phyloP scores from a whole-genome alignment of 2,329 filamentous ascomycete species.

The Colletotrichum sp. region DNA sequence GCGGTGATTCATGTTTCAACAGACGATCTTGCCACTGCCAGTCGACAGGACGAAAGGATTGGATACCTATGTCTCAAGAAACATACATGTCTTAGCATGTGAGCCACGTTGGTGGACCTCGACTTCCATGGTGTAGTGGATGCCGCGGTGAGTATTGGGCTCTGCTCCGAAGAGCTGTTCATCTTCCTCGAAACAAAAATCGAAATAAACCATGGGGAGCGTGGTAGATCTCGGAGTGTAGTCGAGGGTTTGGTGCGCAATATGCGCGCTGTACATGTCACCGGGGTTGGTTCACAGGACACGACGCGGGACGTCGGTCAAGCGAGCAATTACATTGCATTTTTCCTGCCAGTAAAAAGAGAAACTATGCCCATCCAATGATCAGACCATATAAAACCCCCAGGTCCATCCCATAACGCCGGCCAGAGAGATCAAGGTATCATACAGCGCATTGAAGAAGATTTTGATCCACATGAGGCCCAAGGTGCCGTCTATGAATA shows the following conservation, averaged over 20 bases:
- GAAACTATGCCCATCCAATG: constrained; percentile 24
- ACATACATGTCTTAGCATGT: not conserved
- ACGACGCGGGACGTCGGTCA: not conserved
- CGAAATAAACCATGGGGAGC: constrained; percentile 2
- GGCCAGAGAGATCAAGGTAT: constrained; percentile 26
- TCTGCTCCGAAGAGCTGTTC: not conserved
- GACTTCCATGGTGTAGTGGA: not conserved
- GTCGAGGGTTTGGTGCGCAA: not conserved
- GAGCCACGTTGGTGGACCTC: constrained; percentile 5
- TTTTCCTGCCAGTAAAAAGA: constrained; percentile 23
- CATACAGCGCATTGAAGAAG: constrained; percentile 26
- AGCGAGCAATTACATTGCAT: constrained; percentile 19
- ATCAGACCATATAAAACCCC: constrained; percentile 22
- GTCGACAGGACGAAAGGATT: not conserved
- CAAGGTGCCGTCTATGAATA: constrained; percentile 23
- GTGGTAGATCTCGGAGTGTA: constrained; percentile 8
- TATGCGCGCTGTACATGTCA: not conserved
- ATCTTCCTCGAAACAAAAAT: constrained; percentile 16
- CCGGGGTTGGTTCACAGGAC: not conserved
- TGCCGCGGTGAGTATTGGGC: constrained; percentile 13
- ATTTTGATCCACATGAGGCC: constrained; percentile 23
- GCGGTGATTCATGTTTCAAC: not conserved
- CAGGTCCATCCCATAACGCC: constrained; percentile 22
- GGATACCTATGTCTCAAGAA: not conserved
- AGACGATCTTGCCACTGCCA: not conserved